Evolutionary conservation across 2,329 filamentous ascomycete genomes (phyloP).

Genomic region (Domatiomyces catenatus): DNA sequence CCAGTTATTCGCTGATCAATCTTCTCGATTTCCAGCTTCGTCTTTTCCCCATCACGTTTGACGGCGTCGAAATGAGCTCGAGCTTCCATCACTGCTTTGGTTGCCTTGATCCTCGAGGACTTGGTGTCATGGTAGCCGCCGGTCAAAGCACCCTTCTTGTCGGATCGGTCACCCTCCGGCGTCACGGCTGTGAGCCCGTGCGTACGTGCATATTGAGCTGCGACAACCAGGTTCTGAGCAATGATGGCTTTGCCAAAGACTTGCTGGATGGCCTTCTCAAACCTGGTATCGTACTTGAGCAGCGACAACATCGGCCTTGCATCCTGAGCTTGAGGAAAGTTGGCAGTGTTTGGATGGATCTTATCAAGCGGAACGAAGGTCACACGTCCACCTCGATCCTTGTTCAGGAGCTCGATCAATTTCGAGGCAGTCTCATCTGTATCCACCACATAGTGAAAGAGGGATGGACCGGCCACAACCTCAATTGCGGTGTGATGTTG

Average conservation of each 20-base stretch:
- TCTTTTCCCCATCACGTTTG: constrained; percentile 46
- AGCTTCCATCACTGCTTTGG: constrained; percentile 59
- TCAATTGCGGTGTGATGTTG: constrained; percentile 86
- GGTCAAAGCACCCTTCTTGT: constrained; percentile 88
- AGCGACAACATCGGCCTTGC: constrained; percentile 77
- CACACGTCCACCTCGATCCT: constrained; percentile 65
- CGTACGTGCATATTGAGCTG: constrained; percentile 78
- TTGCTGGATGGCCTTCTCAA: constrained; percentile 76
- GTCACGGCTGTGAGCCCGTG: constrained; percentile 89
- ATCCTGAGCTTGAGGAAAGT: constrained; percentile 73
- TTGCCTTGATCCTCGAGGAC: constrained; percentile 72
- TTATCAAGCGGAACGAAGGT: constrained; percentile 91
- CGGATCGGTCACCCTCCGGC: constrained; percentile 82
- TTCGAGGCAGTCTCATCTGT: constrained; percentile 73
- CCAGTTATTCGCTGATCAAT: constrained; percentile 81
- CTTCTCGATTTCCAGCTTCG: constrained; percentile 54
- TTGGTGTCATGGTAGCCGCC: constrained; percentile 84
- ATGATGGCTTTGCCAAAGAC: constrained; percentile 94
- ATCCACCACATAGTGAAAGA: constrained; percentile 95
- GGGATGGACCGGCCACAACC: constrained; percentile 75
- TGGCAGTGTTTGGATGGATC: constrained; percentile 52
- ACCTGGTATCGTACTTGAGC: constrained; percentile 60
- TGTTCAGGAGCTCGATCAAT: constrained; percentile 64
- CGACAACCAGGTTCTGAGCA: constrained; percentile 75
- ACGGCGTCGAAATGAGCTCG: constrained; percentile 59